A percentile compares a stretch with the other conserved stretches of the same genome.
These are phyloP conservation scores for Trichocomaceae sp. DNA, from an alignment of 2,329 filamentous ascomycete genomes.

Conservation along the genomic window DNA sequence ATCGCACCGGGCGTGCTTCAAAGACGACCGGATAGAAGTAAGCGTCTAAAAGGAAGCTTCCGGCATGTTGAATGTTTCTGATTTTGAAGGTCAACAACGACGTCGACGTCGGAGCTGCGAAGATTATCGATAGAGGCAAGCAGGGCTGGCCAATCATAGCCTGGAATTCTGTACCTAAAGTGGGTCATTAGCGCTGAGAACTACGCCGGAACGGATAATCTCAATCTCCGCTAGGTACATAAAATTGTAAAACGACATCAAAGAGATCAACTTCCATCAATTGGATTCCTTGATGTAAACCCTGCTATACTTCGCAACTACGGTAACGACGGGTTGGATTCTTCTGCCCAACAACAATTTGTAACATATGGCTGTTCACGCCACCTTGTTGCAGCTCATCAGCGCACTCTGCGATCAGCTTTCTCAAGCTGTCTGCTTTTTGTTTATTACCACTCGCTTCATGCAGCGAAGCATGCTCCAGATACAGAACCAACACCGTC, in stretches of 20 bases:
- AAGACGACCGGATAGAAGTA: background rate
- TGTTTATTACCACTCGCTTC: background rate
- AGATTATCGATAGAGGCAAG: too few species aligned
- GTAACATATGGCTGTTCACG: background rate
- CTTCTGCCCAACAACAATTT: constrained; percentile 3
- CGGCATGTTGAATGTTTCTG: constrained; percentile 6
- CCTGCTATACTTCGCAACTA: background rate
- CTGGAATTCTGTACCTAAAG: too few species aligned
- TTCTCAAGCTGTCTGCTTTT: background rate
- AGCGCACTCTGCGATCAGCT: background rate
- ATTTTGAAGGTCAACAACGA: background rate
- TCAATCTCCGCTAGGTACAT: background rate
- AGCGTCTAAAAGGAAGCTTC: background rate
- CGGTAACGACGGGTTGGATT: background rate
- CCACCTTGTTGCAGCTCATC: constrained; percentile 1
- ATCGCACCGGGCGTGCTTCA: background rate
- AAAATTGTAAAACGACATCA: too few species aligned
- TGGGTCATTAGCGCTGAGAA: too few species aligned
- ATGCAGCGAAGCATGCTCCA: constrained; percentile 2
- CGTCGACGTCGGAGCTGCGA: background rate
- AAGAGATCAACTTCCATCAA: too few species aligned
- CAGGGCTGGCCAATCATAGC: too few species aligned
- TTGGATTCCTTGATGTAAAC: too few species aligned
- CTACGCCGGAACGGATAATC: background rate
- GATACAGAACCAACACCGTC: background rate